Evolutionary conservation across 2,329 filamentous ascomycete species (phyloP).

Genomic region (Claviceps arundinis): DNA sequence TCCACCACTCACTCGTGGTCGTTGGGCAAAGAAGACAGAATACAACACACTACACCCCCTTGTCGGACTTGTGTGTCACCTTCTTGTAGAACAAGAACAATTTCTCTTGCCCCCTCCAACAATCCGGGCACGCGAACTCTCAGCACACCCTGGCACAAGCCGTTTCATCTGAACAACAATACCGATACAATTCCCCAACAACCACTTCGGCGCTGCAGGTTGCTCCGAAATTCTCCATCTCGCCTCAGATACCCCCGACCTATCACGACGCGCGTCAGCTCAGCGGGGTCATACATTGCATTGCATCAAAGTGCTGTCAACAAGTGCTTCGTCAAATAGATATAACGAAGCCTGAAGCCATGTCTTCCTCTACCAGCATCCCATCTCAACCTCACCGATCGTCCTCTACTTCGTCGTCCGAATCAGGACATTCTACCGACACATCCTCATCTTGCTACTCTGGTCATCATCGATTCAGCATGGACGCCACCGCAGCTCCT

Average conservation of each 20-base stretch:
- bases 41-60: neutral
- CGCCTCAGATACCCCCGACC: neutral
- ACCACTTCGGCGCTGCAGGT: neutral
- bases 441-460: slow-evolving; percentile 20
- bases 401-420: slow-evolving; percentile 21
- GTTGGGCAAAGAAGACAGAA: neutral
- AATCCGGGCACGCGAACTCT: neutral
- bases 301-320: neutral
- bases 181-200: neutral
- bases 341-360: slow-evolving; percentile 2
- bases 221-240: neutral
- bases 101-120: neutral
- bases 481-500: slow-evolving; percentile 30
- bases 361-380: slow-evolving; percentile 7
- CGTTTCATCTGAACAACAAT: neutral
- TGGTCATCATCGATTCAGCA: slow-evolving; percentile 28
- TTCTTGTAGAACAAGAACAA: neutral
- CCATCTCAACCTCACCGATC: slow-evolving; percentile 10
- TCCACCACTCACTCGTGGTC: neutral
- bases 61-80: too few relatives aligned
- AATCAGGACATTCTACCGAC: slow-evolving; percentile 25
- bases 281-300: neutral
- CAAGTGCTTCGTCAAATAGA: neutral
- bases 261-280: neutral
- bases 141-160: neutral